Evolutionary conservation across 352 stramenopile genomes (phyloP).

Genomic region (Phytopythium chamaehyphon): DNA sequence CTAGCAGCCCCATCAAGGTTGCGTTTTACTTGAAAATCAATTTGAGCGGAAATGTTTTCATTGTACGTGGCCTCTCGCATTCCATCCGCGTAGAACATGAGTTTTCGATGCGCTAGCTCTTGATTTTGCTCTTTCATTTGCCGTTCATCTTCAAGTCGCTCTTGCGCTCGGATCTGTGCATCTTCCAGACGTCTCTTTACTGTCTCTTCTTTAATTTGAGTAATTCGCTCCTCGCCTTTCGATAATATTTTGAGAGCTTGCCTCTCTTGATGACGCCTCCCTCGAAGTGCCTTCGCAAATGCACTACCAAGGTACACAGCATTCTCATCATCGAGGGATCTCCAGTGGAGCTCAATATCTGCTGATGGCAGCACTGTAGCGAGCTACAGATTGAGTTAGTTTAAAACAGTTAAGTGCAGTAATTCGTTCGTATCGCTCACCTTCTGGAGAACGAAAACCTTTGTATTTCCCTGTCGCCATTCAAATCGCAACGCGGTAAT

Average conservation of each 20-base stretch:
- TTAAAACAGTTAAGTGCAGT: too few relatives aligned
- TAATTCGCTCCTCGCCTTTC: constrained; percentile 31
- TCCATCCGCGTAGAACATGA: constrained; percentile 45
- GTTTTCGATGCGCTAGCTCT: constrained; percentile 33
- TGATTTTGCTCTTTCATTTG: constrained; percentile 27
- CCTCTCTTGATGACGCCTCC: constrained; percentile 27
- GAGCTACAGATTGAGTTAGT: neutral
- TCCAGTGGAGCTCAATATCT: constrained; percentile 15
- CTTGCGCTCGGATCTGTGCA: constrained; percentile 18
- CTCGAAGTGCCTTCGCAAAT: constrained; percentile 29
- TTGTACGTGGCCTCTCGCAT: constrained; percentile 69
- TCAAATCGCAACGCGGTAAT: constrained; percentile 59
- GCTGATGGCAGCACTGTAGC: too few relatives aligned
- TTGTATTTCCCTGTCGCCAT: constrained; percentile 60
- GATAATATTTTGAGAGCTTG: constrained; percentile 26
- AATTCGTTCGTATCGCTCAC: constrained; percentile 13
- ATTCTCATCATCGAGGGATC: constrained; percentile 37
- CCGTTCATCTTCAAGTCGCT: constrained; percentile 32
- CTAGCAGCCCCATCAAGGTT: constrained; percentile 27
- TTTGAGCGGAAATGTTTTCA: constrained; percentile 49
- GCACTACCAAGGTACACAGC: constrained; percentile 45
- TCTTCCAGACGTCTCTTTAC: constrained; percentile 30
- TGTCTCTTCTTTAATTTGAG: constrained; percentile 42
- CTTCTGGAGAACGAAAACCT: constrained; percentile 60
- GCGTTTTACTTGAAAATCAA: constrained; percentile 65